Conservation (phyloP, 78 protist species). For the Dictyostelium discoideum region DNA sequence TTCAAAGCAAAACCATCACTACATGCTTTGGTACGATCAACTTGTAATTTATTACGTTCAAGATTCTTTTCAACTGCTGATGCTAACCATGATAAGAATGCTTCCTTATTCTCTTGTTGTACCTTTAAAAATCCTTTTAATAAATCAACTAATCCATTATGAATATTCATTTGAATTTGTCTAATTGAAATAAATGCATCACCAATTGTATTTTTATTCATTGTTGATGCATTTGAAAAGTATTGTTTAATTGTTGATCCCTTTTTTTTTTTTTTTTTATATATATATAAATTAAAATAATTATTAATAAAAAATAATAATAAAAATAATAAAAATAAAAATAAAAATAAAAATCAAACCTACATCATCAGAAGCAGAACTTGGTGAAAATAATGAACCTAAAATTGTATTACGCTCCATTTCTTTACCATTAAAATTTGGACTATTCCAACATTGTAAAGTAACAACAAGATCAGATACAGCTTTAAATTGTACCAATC, state of each 20-base stretch:
- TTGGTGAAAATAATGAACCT: constrained; percentile 43
- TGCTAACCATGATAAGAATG: constrained; percentile 55
- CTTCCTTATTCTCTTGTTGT: constrained; percentile 45
- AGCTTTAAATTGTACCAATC: constrained; percentile 49
- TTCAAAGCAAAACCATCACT: constrained; percentile 77
- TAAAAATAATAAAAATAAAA: neutral
- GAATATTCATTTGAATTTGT: constrained; percentile 10
- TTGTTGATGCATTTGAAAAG: constrained; percentile 37
- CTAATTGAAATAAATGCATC: constrained; percentile 59
- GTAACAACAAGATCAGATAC: constrained; percentile 38
- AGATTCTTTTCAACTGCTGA: constrained; percentile 36
- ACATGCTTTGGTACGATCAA: constrained; percentile 20
- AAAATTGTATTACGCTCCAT: constrained; percentile 40
- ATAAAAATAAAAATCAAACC: neutral
- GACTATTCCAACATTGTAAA: constrained; percentile 21
- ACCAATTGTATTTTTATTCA: neutral
- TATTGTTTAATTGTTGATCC: constrained; percentile 20
- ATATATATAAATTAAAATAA: neutral
- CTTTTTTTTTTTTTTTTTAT: neutral
- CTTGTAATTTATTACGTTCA: constrained; percentile 57
- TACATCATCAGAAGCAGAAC: constrained; percentile 37
- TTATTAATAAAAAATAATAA: neutral
- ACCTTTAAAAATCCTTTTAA: constrained; percentile 13
- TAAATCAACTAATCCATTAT: neutral
- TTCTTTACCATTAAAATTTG: constrained; percentile 32